phyloP scores from a whole-genome alignment of 2,329 filamentous ascomycete species.

The Aspergillus brasiliensis region DNA sequence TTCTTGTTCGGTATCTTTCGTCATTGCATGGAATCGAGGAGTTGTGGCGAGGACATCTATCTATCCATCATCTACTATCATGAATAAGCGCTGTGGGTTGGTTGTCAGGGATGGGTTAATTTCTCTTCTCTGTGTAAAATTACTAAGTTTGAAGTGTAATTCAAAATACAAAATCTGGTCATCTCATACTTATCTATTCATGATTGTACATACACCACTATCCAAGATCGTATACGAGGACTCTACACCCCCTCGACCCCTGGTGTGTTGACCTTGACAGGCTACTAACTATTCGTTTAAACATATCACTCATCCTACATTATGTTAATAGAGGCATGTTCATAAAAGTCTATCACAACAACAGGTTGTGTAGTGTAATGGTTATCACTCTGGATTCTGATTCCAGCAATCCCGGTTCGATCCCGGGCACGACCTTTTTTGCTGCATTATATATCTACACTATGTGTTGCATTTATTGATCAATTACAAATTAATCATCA shows the following conservation, averaged over 20 bases:
- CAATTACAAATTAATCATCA: too few relatives aligned
- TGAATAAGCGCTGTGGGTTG: background rate
- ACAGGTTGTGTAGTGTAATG: constrained; percentile 9
- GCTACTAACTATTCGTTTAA: too few relatives aligned
- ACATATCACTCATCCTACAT: too few relatives aligned
- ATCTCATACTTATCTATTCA: too few relatives aligned
- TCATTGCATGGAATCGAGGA: background rate
- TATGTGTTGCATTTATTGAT: background rate
- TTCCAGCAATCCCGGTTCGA: constrained; percentile 9
- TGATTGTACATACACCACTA: too few relatives aligned
- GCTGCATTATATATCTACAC: background rate
- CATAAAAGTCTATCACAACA: background rate
- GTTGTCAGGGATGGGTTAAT: background rate
- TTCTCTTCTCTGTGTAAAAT: background rate
- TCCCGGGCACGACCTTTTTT: constrained; percentile 8
- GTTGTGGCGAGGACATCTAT: background rate
- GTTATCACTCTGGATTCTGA: constrained; percentile 8
- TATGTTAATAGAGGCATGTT: fast-evolving
- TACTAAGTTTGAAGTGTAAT: background rate
- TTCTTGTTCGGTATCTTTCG: background rate
- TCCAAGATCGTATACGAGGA: too few relatives aligned
- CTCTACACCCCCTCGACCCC: too few relatives aligned
- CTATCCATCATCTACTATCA: background rate
- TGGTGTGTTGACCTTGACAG: too few relatives aligned
- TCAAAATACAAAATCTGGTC: background rate